These are phyloP conservation scores for Diaporthe ampelina DNA, from an alignment of 2,329 filamentous ascomycete species.

Conservation along the genomic window DNA sequence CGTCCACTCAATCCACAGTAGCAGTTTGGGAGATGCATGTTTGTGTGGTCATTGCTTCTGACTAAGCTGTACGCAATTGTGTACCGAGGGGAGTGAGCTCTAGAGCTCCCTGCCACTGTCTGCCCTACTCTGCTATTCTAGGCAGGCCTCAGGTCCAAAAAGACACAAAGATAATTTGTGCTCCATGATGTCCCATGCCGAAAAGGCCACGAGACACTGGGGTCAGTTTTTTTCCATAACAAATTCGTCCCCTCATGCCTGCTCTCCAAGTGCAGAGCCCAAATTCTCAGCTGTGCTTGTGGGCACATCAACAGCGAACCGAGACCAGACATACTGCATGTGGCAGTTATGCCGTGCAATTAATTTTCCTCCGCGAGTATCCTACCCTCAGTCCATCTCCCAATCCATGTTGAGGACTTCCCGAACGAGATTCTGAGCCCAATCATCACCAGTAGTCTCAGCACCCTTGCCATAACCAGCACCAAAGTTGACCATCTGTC, in stretches of 20 bases:
- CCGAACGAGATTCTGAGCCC: neutral
- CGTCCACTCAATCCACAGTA: neutral
- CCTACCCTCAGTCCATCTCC: slow-evolving; percentile 26
- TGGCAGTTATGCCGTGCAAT: neutral
- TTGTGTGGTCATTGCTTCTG: slow-evolving; percentile 7
- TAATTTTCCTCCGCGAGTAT: too few species aligned
- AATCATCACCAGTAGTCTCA: neutral
- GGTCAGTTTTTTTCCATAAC: neutral
- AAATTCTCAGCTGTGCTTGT: neutral
- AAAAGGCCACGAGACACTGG: neutral
- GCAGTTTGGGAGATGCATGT: neutral
- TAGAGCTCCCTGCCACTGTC: neutral
- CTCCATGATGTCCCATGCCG: neutral
- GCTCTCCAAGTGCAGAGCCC: neutral
- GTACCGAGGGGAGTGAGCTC: neutral
- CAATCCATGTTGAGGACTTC: slow-evolving; percentile 25
- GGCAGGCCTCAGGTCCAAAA: neutral
- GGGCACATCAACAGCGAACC: neutral
- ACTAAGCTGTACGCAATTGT: slow-evolving; percentile 12
- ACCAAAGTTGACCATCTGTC: neutral
- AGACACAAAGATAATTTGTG: neutral
- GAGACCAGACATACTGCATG: too few species aligned
- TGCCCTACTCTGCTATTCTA: neutral
- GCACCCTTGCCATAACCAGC: neutral
- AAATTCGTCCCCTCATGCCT: neutral